Evolutionary conservation across 768 basidiomycete species (phyloP).

Genomic region (Lactarius psammicola): DNA sequence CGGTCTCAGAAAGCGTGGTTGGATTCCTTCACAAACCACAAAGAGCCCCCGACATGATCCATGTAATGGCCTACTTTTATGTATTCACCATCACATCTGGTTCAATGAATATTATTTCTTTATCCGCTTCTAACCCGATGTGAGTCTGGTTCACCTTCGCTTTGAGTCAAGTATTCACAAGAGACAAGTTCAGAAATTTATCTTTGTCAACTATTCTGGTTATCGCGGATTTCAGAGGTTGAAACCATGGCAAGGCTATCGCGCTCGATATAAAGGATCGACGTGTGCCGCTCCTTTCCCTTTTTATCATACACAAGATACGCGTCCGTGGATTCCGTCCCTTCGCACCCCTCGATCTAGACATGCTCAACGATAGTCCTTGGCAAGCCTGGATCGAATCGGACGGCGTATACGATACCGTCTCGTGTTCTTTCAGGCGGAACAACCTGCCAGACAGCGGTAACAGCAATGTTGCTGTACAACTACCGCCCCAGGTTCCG

Average conservation of each 20-base stretch:
- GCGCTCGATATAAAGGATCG: slow-evolving; percentile 36
- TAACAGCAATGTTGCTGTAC: too few relatives aligned
- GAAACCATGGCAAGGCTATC: slow-evolving; percentile 40
- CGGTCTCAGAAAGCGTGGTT: not conserved
- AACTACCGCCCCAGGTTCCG: too few relatives aligned
- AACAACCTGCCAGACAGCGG: too few relatives aligned
- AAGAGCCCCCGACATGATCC: not conserved
- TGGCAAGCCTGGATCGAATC: slow-evolving; percentile 19
- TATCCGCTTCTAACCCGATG: slow-evolving; percentile 34
- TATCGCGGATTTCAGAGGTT: slow-evolving; percentile 21
- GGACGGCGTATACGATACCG: not conserved
- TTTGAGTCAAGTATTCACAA: not conserved
- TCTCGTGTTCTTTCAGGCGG: not conserved
- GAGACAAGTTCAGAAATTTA: slow-evolving; percentile 30
- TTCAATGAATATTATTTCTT: slow-evolving; percentile 33
- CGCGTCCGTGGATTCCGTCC: slow-evolving; percentile 37
- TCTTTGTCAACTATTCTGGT: slow-evolving; percentile 37
- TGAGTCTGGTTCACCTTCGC: slow-evolving; percentile 18
- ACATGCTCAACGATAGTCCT: slow-evolving; percentile 20
- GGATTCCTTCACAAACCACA: not conserved
- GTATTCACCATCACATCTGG: slow-evolving; percentile 5
- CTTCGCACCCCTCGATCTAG: slow-evolving; percentile 31
- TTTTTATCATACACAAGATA: slow-evolving; percentile 41
- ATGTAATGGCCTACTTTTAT: slow-evolving; percentile 9
- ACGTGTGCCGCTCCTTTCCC: slow-evolving; percentile 36